These are phyloP conservation scores for Anacardium occidentale DNA, from an alignment of 345 rosid genomes.

Conservation along the genomic window DNA sequence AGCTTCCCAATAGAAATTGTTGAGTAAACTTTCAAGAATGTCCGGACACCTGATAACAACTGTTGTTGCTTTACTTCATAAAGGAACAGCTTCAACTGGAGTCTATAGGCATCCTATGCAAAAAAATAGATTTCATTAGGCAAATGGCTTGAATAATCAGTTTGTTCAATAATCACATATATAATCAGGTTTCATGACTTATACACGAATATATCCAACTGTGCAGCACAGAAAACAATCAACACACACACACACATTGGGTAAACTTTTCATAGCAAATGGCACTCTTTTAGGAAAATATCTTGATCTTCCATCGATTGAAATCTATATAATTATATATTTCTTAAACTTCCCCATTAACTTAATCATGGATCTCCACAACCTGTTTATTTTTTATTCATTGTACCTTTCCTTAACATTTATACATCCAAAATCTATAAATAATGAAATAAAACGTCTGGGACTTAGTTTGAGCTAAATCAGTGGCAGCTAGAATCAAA, in stretches of 20 bases:
- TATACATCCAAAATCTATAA: neutral
- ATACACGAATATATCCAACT: neutral
- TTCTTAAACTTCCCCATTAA: neutral
- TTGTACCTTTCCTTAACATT: neutral
- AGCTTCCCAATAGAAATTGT: conserved; percentile 83
- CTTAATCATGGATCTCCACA: neutral
- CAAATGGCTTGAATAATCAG: neutral
- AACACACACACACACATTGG: too few relatives aligned
- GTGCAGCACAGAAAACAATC: neutral
- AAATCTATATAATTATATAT: neutral
- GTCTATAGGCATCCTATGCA: conserved; percentile 88
- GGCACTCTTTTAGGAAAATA: neutral
- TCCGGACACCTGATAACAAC: conserved; percentile 69
- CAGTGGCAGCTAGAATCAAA: neutral
- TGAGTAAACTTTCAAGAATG: conserved; percentile 88
- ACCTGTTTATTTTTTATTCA: neutral
- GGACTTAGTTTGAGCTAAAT: neutral
- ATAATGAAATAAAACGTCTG: neutral
- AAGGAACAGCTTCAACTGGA: conserved; percentile 89
- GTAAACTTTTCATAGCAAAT: neutral
- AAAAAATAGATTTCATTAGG: neutral
- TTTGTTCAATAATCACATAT: neutral
- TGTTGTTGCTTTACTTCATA: conserved; percentile 97
- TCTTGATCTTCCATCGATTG: neutral
- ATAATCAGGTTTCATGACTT: neutral